phyloP scores from a whole-genome alignment of 768 basidiomycete species.

The Russula earlei region DNA sequence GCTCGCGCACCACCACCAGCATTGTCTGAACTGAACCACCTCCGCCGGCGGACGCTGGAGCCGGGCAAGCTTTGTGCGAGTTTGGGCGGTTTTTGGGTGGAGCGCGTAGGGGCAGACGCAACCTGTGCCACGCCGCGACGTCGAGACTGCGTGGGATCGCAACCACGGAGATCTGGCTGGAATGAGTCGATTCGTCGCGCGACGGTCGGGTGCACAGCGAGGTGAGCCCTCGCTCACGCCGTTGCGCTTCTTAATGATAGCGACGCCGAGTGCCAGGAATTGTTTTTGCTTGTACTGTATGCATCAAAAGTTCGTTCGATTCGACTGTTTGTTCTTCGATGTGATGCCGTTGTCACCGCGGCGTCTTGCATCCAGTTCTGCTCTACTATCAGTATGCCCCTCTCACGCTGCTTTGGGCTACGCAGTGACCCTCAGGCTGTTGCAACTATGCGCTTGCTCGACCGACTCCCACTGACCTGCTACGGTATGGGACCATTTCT shows the following conservation, averaged over 20 bases:
- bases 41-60: conserved; percentile 31
- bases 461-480: too few relatives aligned
- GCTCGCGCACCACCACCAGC: conserved; percentile 27
- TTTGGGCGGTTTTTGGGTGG: conserved; percentile 25
- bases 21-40: conserved; percentile 33
- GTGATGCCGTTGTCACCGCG: too few relatives aligned
- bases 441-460: too few relatives aligned
- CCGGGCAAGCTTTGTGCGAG: conserved; percentile 18
- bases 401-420: too few relatives aligned
- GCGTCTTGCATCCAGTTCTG: too few relatives aligned
- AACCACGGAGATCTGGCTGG: neutral
- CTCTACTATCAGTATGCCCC: too few relatives aligned
- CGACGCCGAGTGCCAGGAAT: neutral
- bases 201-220: neutral
- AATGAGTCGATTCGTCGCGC: neutral
- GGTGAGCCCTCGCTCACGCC: too few relatives aligned
- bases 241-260: neutral
- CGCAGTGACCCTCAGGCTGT: too few relatives aligned
- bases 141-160: conserved; percentile 23
- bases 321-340: too few relatives aligned
- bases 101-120: conserved; percentile 28
- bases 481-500: too few relatives aligned
- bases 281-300: too few relatives aligned
- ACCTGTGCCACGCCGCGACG: conserved; percentile 29
- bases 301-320: too few relatives aligned